Evolutionary conservation across 805 yeast genomes (phyloP), one percentile per base, ranked within the genome.

Genomic region (Cephaloascus fragrans): DNA sequence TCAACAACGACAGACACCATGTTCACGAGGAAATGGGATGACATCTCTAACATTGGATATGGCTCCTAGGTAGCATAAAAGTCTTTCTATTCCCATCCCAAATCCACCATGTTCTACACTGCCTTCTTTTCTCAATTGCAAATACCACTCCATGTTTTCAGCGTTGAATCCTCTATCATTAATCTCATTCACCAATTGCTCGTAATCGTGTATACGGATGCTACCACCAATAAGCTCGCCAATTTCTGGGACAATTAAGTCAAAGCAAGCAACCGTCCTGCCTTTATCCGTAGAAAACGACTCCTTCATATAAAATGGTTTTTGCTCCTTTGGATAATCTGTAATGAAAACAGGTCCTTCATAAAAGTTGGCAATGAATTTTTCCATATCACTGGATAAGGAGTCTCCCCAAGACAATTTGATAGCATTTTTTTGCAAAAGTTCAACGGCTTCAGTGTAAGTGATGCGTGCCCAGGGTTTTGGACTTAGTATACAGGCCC

Each of bases 141-240:
- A 47, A 53, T 89, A 93, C 99, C 99, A 93, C 23, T 73, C 67
- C 56, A 93, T 56, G 16, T 75, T 73, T 2, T 67, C 71, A 3
- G 55, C 51, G 39, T 74, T 71, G 89, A 88, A 83, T 2, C 62
- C 63, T 39, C 83, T 59, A 3, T 52, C 41, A 5, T 55, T 41
- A 57, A 90, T 77, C 42, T 75, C 82, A 1, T 44, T 44, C 2
- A 63, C 47, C 15, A 93, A 59, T 10, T 41, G 48, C 0, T 57
- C 68, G 43, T 72, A 61, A 44, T 73, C 61, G 50, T 84, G 85
- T 50, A 90, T 96, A 58, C 99, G 83, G 43, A 93, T 48, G 1
- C 96, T 87, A 0, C 99, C 99, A 2, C 99, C 99, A 5, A 86
- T 80, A 14, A 93, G 63, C 56, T 93, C 99, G 18, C 97, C 99